These are phyloP conservation scores for Trichophyton verrucosum DNA, from an alignment of 2,329 filamentous ascomycete genomes.

Conservation along the genomic window DNA sequence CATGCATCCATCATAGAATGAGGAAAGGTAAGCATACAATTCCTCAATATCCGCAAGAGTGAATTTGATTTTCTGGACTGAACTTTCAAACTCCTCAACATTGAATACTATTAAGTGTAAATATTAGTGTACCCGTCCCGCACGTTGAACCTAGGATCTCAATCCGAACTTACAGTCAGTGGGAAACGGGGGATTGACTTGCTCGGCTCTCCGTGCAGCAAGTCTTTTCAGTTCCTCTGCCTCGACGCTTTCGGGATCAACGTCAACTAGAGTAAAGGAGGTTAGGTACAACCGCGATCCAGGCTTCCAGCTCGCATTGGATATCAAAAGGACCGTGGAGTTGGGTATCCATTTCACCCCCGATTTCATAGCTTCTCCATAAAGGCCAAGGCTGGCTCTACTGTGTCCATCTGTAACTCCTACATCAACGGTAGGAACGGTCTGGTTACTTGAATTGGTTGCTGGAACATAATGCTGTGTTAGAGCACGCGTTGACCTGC, in stretches of 20 bases:
- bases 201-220: constrained; percentile 30
- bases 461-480: background rate
- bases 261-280: constrained; percentile 33
- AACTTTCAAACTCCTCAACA: constrained; percentile 8
- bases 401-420: constrained; percentile 39
- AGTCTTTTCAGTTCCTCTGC: constrained; percentile 34
- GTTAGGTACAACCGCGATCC: constrained; percentile 28
- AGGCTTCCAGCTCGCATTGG: constrained; percentile 27
- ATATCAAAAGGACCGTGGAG: constrained; percentile 32
- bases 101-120: constrained; percentile 10
- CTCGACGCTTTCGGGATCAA: constrained; percentile 37
- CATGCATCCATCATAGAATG: background rate
- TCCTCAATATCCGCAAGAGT: constrained; percentile 14
- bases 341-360: constrained; percentile 27
- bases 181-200: constrained; percentile 36
- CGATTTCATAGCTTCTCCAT: constrained; percentile 29
- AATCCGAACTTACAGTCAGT: constrained; percentile 17
- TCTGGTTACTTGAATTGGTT: background rate
- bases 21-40: constrained; percentile 6
- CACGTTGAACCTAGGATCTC: background rate
- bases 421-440: constrained; percentile 31
- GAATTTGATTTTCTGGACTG: constrained; percentile 9
- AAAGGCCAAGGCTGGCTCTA: constrained; percentile 36
- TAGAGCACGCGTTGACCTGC: background rate
- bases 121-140: background rate